These are phyloP conservation scores for Sclerotinia nivalis DNA, from an alignment of 2,329 filamentous ascomycete genomes.

Conservation along the genomic window DNA sequence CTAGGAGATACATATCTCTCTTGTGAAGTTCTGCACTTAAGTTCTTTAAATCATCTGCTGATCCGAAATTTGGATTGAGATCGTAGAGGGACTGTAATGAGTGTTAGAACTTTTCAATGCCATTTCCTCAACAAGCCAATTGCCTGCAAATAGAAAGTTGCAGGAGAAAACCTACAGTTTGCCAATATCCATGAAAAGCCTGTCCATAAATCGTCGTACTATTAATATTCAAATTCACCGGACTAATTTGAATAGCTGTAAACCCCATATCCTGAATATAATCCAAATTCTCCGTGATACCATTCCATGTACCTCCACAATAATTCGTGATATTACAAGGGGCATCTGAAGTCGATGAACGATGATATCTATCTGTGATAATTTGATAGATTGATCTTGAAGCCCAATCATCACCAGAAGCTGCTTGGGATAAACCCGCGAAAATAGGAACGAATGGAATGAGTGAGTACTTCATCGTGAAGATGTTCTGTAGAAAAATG, in stretches of 20 bases:
- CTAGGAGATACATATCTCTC: slow-evolving; percentile 53
- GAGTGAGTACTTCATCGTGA: slow-evolving; percentile 20
- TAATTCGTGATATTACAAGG: slow-evolving; percentile 40
- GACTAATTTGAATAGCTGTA: slow-evolving; percentile 47
- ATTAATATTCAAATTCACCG: slow-evolving; percentile 44
- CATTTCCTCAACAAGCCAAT: not conserved
- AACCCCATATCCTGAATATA: slow-evolving; percentile 43
- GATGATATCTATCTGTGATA: slow-evolving; percentile 45
- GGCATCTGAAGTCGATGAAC: slow-evolving; percentile 42
- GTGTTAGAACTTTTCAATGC: not conserved
- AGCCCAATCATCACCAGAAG: slow-evolving; percentile 19
- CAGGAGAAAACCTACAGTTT: slow-evolving; percentile 11
- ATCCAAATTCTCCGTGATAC: slow-evolving; percentile 46
- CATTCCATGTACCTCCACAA: slow-evolving; percentile 50
- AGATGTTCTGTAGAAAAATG: not conserved
- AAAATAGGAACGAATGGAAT: slow-evolving; percentile 12
- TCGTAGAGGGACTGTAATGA: slow-evolving; percentile 46
- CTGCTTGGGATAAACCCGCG: slow-evolving; percentile 18
- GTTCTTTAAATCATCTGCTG: slow-evolving; percentile 57
- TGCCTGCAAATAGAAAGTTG: not conserved
- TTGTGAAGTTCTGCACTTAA: slow-evolving; percentile 57
- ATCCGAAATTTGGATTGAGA: slow-evolving; percentile 61
- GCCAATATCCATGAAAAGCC: slow-evolving; percentile 25
- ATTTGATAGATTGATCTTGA: slow-evolving; percentile 21
- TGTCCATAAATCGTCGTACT: slow-evolving; percentile 35